These are phyloP conservation scores for Mytilinidion resinicola DNA, from an alignment of 495 filamentous ascomycete genomes.

Conservation along the genomic window DNA sequence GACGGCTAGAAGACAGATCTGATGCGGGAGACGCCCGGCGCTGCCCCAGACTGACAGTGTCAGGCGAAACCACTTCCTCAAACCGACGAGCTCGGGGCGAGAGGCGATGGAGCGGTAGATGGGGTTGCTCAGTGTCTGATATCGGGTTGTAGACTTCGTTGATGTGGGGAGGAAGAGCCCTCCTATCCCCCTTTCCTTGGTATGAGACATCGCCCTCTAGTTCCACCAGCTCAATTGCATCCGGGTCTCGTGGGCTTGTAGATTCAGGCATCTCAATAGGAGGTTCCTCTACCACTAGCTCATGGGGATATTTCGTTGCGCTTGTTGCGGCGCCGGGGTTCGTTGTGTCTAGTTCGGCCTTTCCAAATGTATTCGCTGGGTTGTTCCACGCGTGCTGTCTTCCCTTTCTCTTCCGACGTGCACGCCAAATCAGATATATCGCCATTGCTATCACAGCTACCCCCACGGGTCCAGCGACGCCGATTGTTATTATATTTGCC, in stretches of 20 bases:
- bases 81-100: neutral
- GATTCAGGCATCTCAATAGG: neutral
- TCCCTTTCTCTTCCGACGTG: neutral
- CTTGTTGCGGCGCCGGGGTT: too few relatives aligned
- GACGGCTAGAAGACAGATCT: neutral
- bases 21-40: neutral
- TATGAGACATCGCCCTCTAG: neutral
- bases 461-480: neutral
- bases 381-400: neutral
- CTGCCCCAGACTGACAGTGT: neutral
- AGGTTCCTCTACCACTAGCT: neutral
- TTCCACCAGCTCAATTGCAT: neutral
- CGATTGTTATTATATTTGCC: neutral
- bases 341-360: neutral
- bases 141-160: neutral
- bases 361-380: neutral
- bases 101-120: neutral
- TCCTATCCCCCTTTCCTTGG: neutral
- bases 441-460: neutral
- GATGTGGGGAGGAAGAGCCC: neutral
- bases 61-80: neutral
- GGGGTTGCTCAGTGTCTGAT: neutral
- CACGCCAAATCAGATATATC: constrained; percentile 2
- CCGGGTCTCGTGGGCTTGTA: neutral
- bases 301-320: neutral